Percentiles rank a stretch among this genome's conserved stretches.
phyloP scores from a whole-genome alignment of 345 rosid species.

The Gossypium thurberi region DNA sequence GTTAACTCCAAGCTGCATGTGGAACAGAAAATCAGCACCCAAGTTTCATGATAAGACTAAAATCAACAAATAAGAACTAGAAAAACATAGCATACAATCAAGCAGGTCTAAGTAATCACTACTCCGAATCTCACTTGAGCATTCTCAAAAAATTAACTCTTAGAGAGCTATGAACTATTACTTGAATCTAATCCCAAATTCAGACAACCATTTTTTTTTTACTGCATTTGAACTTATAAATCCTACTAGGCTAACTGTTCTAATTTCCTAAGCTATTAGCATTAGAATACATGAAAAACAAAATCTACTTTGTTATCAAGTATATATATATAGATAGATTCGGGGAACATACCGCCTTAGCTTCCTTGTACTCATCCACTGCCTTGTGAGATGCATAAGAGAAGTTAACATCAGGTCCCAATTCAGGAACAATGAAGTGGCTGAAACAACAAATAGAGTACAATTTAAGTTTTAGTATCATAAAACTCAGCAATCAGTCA shows the following conservation, averaged over 20 bases:
- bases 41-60: not conserved
- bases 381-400: conserved; percentile 98
- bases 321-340: not conserved
- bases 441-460: conserved; percentile 33
- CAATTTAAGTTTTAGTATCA: not conserved
- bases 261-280: not conserved
- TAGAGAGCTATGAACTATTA: not conserved
- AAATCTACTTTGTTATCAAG: not conserved
- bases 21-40: conserved; percentile 17
- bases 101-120: not conserved
- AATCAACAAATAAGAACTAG: not conserved
- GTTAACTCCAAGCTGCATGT: conserved; percentile 73
- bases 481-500: not conserved
- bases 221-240: not conserved
- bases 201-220: not conserved
- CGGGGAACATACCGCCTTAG: conserved; percentile 61
- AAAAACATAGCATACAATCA: not conserved
- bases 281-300: no score
- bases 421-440: conserved; percentile 93
- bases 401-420: conserved; percentile 88
- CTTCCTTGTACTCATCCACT: conserved; percentile 86
- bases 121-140: not conserved
- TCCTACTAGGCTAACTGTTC: not conserved
- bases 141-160: not conserved
- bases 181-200: not conserved